Conservation (phyloP, 108 stramenopile species). For the Nitzschia inconspicua region DNA sequence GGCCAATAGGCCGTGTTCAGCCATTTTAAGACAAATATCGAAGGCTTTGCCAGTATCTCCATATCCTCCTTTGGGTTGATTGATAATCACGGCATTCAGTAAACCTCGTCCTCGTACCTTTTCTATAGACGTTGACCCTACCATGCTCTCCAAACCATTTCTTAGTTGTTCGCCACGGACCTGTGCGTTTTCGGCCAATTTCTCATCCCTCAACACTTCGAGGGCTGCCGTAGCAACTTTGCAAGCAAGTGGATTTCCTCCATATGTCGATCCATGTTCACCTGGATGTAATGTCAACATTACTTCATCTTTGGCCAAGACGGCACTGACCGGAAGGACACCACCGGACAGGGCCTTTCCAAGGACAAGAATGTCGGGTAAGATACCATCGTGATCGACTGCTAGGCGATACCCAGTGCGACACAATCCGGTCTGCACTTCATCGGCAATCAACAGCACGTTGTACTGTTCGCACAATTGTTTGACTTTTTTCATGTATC, state of each 20-base stretch:
- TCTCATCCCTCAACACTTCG: constrained; percentile 93
- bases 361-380: constrained; percentile 95
- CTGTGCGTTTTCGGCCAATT: constrained; percentile 80
- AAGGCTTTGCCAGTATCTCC: constrained; percentile 89
- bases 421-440: constrained; percentile 98
- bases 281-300: constrained; percentile 97
- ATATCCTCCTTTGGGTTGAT: constrained; percentile 84
- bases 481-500: constrained; percentile 90
- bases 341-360: constrained; percentile 98
- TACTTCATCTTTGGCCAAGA: constrained; percentile 93
- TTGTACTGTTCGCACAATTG: constrained; percentile 91
- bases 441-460: constrained; percentile 96
- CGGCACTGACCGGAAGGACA: constrained; percentile 94
- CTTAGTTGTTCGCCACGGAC: constrained; percentile 90
- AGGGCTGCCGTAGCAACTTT: constrained; percentile 95
- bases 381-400: constrained; percentile 86
- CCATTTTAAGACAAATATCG: constrained; percentile 90
- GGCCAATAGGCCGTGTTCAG: constrained; percentile 91
- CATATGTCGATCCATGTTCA: constrained; percentile 99
- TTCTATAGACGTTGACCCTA: constrained; percentile 63
- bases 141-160: constrained; percentile 57
- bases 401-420: constrained; percentile 93
- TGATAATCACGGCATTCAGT: constrained; percentile 95
- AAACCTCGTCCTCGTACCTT: constrained; percentile 93
- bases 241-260: constrained; percentile 99